Conservation (phyloP, 441 rosid species). For the Dalechampia spathulata region DNA sequence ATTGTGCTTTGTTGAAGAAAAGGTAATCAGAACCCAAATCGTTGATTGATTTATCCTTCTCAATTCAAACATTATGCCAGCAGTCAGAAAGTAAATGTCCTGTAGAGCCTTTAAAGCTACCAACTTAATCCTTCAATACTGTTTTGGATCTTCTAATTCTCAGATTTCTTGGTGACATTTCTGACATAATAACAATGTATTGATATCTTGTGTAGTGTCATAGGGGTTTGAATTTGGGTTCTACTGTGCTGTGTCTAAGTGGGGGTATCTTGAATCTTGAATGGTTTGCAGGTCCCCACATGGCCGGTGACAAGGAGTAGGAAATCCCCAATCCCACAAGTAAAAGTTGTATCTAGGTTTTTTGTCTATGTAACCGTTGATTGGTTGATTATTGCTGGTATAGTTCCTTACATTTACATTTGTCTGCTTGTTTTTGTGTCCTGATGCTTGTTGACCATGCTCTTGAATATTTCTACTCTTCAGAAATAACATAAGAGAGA, state of each 20-base stretch:
- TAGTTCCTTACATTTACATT: background rate
- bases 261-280: background rate
- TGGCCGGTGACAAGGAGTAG: background rate
- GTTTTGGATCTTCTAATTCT: too few species aligned
- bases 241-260: background rate
- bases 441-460: constrained; percentile 19
- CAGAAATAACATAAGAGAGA: background rate
- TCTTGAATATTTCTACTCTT: background rate
- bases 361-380: background rate
- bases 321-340: background rate
- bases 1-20: too few species aligned
- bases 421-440: constrained; percentile 7
- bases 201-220: too few species aligned
- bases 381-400: background rate
- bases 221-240: too few species aligned
- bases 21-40: too few species aligned
- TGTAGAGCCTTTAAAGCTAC: too few species aligned
- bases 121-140: too few species aligned
- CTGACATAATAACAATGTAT: too few species aligned
- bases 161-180: too few species aligned
- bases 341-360: background rate
- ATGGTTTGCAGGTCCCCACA: background rate
- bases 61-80: too few species aligned
- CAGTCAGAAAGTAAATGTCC: too few species aligned
- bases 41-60: too few species aligned